Conservation (phyloP, 768 basidiomycete genomes). For the Leccinum longicurvipes region DNA sequence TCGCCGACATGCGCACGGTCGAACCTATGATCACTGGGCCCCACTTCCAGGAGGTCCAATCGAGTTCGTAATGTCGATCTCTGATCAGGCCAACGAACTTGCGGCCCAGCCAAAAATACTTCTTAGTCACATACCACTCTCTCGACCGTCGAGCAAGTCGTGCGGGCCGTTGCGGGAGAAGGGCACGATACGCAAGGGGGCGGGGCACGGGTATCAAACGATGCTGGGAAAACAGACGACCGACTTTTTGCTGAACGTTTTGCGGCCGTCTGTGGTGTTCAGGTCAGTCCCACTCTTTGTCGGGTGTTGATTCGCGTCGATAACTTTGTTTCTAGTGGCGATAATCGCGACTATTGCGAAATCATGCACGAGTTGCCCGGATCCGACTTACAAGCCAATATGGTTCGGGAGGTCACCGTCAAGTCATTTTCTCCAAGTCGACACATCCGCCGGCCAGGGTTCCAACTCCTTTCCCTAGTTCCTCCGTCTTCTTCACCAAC, state of each 20-base stretch:
- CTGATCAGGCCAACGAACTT: constrained; percentile 31
- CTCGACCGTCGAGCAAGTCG: constrained; percentile 63
- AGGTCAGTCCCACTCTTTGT: constrained; percentile 45
- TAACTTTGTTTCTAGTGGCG: constrained; percentile 49
- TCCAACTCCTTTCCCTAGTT: constrained; percentile 78
- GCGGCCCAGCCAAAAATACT: constrained; percentile 44
- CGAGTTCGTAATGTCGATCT: constrained; percentile 51
- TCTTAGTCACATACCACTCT: constrained; percentile 84
- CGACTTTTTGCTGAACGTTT: constrained; percentile 59
- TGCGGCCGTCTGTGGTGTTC: constrained; percentile 69
- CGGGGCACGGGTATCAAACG: constrained; percentile 79
- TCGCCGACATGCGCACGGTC: constrained; percentile 48
- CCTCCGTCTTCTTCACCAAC: constrained; percentile 29
- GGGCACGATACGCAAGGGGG: constrained; percentile 68
- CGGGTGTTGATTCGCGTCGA: background rate
- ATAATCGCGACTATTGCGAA: constrained; percentile 92
- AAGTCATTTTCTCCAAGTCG: constrained; percentile 82
- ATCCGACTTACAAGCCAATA: constrained; percentile 19
- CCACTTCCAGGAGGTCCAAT: constrained; percentile 53
- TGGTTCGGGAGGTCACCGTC: constrained; percentile 75
- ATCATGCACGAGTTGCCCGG: constrained; percentile 47
- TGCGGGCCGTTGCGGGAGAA: constrained; percentile 79
- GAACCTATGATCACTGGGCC: constrained; percentile 53
- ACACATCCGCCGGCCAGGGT: constrained; percentile 73
- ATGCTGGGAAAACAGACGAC: constrained; percentile 80